Percentiles rank a stretch among this genome's conserved stretches.
Conservation (phyloP, 2,329 filamentous ascomycete genomes). For the Hypomyces perniciosus region DNA sequence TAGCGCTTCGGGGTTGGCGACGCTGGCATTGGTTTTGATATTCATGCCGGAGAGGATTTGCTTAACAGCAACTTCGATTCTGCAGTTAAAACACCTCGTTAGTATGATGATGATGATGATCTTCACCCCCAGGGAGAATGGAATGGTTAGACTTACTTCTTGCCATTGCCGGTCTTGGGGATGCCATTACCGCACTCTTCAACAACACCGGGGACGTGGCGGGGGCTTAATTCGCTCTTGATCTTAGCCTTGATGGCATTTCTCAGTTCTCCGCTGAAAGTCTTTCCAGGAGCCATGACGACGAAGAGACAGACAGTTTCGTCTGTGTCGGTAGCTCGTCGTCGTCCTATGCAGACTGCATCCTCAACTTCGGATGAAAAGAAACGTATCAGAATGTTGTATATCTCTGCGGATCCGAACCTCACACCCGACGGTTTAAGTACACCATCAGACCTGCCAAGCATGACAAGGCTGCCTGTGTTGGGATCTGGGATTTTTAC, state of each 20-base stretch:
- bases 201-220: conserved; percentile 81
- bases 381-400: conserved; percentile 83
- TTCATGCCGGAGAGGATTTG: conserved; percentile 86
- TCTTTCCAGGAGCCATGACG: conserved; percentile 58
- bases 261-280: conserved; percentile 55
- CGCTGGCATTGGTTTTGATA: conserved; percentile 83
- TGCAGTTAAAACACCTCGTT: conserved; percentile 25
- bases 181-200: conserved; percentile 76
- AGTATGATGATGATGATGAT: conserved; percentile 4
- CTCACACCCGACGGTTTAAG: conserved; percentile 87
- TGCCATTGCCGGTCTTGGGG: conserved; percentile 87
- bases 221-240: conserved; percentile 71
- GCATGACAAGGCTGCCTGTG: conserved; percentile 80
- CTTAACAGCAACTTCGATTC: conserved; percentile 92
- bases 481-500: conserved; percentile 58
- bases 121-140: neutral
- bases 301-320: conserved; percentile 87
- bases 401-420: conserved; percentile 93
- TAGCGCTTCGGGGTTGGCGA: conserved; percentile 84
- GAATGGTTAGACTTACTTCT: conserved; percentile 60
- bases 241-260: conserved; percentile 61
- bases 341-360: conserved; percentile 77
- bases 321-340: conserved; percentile 65
- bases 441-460: conserved; percentile 87
- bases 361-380: conserved; percentile 77